Evolutionary conservation across 2,329 filamentous ascomycete species (phyloP).

Genomic region (Periconia macrospinosa): DNA sequence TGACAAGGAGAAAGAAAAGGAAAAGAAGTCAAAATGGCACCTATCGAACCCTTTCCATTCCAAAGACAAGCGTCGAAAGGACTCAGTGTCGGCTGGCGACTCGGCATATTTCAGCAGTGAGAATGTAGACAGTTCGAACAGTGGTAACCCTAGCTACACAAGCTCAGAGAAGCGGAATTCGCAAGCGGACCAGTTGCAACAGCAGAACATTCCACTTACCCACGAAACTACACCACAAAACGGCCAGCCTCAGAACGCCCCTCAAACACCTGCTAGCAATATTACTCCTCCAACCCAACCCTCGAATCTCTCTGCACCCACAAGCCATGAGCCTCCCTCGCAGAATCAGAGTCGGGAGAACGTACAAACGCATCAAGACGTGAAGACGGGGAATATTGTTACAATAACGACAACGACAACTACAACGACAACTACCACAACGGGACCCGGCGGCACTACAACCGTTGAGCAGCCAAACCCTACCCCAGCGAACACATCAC

Average conservation of each 20-base stretch:
- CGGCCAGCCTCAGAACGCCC: constrained; percentile 4
- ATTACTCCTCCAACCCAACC: constrained; percentile 29
- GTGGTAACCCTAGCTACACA: constrained; percentile 32
- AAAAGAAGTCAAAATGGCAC: constrained; percentile 41
- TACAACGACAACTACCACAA: constrained; percentile 40
- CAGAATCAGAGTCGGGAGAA: constrained; percentile 26
- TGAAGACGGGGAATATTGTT: constrained; percentile 35
- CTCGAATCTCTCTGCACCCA: constrained; percentile 1
- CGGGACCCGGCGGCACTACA: constrained; percentile 36
- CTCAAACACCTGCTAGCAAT: constrained; percentile 18
- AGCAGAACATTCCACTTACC: neutral
- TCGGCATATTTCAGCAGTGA: constrained; percentile 41
- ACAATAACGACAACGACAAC: constrained; percentile 41
- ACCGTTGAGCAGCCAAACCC: constrained; percentile 33
- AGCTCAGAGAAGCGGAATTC: constrained; percentile 30
- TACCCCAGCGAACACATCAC: constrained; percentile 4
- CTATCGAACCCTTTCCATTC: constrained; percentile 41
- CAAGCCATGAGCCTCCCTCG: neutral
- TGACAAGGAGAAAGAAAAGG: constrained; percentile 41
- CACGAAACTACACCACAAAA: constrained; percentile 4
- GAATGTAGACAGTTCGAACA: constrained; percentile 19
- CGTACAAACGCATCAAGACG: constrained; percentile 32
- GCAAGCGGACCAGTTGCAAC: constrained; percentile 25
- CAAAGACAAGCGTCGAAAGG: constrained; percentile 34
- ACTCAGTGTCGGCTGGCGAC: constrained; percentile 23